phyloP scores from a whole-genome alignment of 1,284 basidiomycete species.

The Papiliotrema laurentii region DNA sequence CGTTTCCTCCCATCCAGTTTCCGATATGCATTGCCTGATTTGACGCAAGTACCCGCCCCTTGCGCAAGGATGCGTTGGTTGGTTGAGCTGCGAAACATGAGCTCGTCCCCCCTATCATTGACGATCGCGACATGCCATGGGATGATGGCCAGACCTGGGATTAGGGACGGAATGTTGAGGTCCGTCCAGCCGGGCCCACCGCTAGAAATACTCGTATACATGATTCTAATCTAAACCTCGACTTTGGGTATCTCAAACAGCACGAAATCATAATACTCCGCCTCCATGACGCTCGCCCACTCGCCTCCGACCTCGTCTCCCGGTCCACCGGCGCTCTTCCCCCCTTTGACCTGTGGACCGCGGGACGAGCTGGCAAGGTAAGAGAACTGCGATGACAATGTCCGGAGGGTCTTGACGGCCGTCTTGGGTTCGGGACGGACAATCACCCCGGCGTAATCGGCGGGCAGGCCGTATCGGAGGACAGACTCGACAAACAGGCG shows the following conservation, averaged over 20 bases:
- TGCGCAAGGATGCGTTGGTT: too few relatives aligned
- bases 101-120: too few relatives aligned
- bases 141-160: too few relatives aligned
- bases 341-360: slow-evolving; percentile 24
- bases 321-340: slow-evolving; percentile 42
- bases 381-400: slow-evolving; percentile 70
- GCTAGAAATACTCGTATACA: too few relatives aligned
- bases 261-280: slow-evolving; percentile 91
- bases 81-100: too few relatives aligned
- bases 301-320: slow-evolving; percentile 69
- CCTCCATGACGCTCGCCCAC: slow-evolving; percentile 84
- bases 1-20: too few relatives aligned
- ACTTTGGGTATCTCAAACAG: slow-evolving; percentile 60
- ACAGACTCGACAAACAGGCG: slow-evolving; percentile 93
- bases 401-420: slow-evolving; percentile 70
- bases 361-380: slow-evolving; percentile 62
- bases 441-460: slow-evolving; percentile 77
- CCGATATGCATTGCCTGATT: too few relatives aligned
- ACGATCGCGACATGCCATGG: too few relatives aligned
- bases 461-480: slow-evolving; percentile 89
- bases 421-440: slow-evolving; percentile 85
- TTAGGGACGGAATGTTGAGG: too few relatives aligned
- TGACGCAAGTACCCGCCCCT: too few relatives aligned
- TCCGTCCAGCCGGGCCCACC: too few relatives aligned
- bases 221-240: slow-evolving; percentile 6